Evolutionary conservation across 2,329 filamentous ascomycete genomes (phyloP), one percentile per base, ranked within the genome.

Genomic region (Endoconidiophora laricicola): DNA sequence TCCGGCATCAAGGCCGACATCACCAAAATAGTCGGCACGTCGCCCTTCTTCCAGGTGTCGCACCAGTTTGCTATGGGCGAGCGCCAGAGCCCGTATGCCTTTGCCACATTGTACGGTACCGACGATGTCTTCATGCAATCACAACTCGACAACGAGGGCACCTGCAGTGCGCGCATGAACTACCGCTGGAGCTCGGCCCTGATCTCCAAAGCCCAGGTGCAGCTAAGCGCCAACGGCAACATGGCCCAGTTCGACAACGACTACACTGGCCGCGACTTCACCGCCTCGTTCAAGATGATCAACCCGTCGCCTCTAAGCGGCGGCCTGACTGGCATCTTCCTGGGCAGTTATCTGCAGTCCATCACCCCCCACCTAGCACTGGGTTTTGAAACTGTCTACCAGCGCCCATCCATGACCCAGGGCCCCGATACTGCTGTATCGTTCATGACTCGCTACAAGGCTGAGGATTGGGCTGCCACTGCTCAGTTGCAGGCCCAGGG

Each of bases 11-110:
- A 90, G 63, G 93, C 90, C 65, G 91, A 98, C 67, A 73, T 96
- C 64, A 95, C 87, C 64, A 96, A 95, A 74, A 81, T 86, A 63
- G 94, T 96, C 70, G 91, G 87, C 74, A 78, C 94, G 65, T 78
- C 81, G 52, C 91, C 91, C 52, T 72, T 96, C 58, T 98, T 98
- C 74, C 90, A 96, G 69, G 84, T 95, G 59, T 95, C 90, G 57
- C 91, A 98, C 70, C 86, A 91, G 59, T 91, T 98, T 66, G 83
- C 90, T 50, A 86, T 95, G 78, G 90, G 91, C 59, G 86, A 94
- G 68, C 80, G 83, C 58, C 73, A 94, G 65, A 88, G 88, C 64
- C 91, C 91, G 37, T 98, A 98, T 69, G 86, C 86, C 50, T 94
- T 96, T 69, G 86, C 87, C 58, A 86, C 85, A 56, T 78, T 98